Evolutionary conservation across 2,329 filamentous ascomycete species (phyloP), one percentile per base, ranked within the genome.

Genomic region (Onygenales sp.): DNA sequence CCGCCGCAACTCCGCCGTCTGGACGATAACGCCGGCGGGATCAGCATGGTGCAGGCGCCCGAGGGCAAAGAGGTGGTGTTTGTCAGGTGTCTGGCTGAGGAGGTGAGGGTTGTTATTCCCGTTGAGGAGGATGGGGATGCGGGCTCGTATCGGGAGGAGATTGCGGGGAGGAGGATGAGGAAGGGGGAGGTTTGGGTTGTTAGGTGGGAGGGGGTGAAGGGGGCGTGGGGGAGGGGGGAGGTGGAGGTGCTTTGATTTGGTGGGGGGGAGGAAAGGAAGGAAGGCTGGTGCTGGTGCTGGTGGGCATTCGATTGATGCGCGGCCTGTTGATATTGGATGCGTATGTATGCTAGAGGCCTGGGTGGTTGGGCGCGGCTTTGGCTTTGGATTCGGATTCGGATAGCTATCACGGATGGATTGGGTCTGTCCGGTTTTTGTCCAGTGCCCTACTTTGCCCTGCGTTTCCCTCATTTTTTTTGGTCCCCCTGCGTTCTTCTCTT

Each of bases 31-130:
- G 84, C 87, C 0, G 92, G 90, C 33, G 91, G 91, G 8, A 85
- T 92, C 54, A 90, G 82, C 72, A 98, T 98, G 93, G 82, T 97
- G 33, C 90, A 95, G 65, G 77, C 81, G 2, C 93, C 93, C 0
- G 93, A 97, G 66, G 72, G 83, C 47, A 87, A 93, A 56, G 78
- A 81, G 2, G 89, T 89, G 7, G 91, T 97, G 2, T 96, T 98
- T 69, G 83, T 90, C 42, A 78, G 92, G 57, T 75, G 73, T 67
- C 54, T 75, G 21, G 66, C 55, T 0, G 69, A 66, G 14, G 77
- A 81, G 67, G 74, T 81, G 7, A 75, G 62, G 27, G 64, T 72
- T 55, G 55, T 71, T 35, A 57, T 70, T 43, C 67, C 65, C 7
- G 63, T 63, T 2, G 67, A 62, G 14, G 66, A 66, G 46, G 63